Base-by-base conservation (phyloP, 1,139 yeast genomes). In the Trichomonascaceae sp. region DNA sequence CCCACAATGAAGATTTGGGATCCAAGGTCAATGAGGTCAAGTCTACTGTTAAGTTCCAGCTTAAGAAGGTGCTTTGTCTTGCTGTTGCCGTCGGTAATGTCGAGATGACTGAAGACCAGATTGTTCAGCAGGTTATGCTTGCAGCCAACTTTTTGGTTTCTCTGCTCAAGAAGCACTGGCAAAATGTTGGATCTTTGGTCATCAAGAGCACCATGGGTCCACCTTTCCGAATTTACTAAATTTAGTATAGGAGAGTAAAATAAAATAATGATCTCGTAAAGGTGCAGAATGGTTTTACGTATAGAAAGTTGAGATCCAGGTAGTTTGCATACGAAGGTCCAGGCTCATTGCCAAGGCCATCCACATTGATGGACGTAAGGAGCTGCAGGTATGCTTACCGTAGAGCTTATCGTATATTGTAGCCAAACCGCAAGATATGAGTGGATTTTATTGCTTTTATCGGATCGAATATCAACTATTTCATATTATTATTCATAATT, bases 161-260 rank as follows among this genome's bases (percentile, higher is more conserved):
- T 70, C 83, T 95, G 79, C 86, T 95, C 79, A 95, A 95, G 96
- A 95, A 95, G 95, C 91, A 93, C 96, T 93, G 99, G 99, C 99
- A 95, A 85, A 95, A 95, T 81, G 97, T 95, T 76, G 98, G 99
- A 73, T 93, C 99, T 74, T 83, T 95, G 80, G 97, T 91, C 76
- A 87, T 95, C 82, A 95, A 95, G 85, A 89, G 97, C 64, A 84
- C 98, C 79, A 95, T 95, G 99, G 99, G 99, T 81, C 98, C 98
- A 78, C 87, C 98, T 75, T 89, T 86, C 95, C 91, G 99, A 87
- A 85, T 93, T 78, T 93, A 93, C 93, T 93, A 91, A 80, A 36
- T 36, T 2, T 15, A 4, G 12, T 27, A 6, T 27, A 27, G 32
- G 5, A 10, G 9, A 27, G 32, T 7, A 27, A 12, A 27, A 8